Base-by-base conservation (phyloP, 106 monocot species). In the Alisma plantagoaquatica region DNA sequence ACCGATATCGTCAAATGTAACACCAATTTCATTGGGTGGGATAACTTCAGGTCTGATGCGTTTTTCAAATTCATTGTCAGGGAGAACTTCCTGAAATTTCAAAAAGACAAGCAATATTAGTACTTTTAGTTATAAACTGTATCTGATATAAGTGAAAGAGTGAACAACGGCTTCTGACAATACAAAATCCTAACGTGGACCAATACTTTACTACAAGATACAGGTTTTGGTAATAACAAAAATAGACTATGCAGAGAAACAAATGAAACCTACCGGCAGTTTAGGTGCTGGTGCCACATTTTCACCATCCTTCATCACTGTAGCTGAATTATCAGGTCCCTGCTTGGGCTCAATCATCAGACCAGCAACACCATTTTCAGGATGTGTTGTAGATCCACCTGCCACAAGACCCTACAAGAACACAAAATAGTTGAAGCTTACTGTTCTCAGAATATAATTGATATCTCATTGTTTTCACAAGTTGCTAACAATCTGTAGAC, bases 41-140 rank as follows among this genome's bases (percentile, higher is more conserved):
- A 91, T 84, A 27, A 91, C 84, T 57, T 81, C 91, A 15, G 84
- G 69, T 57, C 84, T 84, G 23, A 91, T 84, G 4, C 77, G 67
- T 60, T 91, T 91, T 60, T 91, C 91, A 58, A 84, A 91, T 63
- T 91, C 91, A 73, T 91, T 84, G 47, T 91, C 84, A 11, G 77
- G 75, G 56, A 42, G 47, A 41, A 67, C 60, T 49, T 84, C 81
- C 91, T 84, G 48, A 27, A 21, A 14, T 15, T 20, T 61, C 27
- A 23, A 41, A 17, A 16, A 23, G 2, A 2, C 49, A 25, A 22
- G 17, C 9, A 47, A 24, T 22, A 30, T 29, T 19, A 4, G 23
- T 60, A 20, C 5, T 15, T 16, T 17, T 46, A 20, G 6, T 0
- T 17, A 46, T 14, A 46, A 17, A 15, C 16, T 17, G 21, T 31